Conservation (phyloP, 2,329 filamentous ascomycete species). For the Rutstroemia sp. region DNA sequence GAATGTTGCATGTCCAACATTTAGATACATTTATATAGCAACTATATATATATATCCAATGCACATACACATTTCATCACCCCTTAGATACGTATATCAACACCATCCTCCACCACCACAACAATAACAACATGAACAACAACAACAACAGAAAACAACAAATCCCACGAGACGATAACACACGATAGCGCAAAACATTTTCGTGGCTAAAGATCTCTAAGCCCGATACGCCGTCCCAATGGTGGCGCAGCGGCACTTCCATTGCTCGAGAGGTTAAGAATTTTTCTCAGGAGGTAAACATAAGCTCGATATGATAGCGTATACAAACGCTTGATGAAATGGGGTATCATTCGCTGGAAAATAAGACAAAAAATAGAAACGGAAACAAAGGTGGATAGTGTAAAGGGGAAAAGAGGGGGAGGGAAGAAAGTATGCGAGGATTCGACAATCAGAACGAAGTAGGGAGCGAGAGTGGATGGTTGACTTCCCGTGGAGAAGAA, state of each 20-base stretch:
- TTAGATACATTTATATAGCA: too few species aligned
- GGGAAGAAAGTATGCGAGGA: not conserved
- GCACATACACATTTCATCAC: not conserved
- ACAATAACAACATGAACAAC: not conserved
- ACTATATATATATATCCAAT: not conserved
- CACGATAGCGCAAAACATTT: slow-evolving; percentile 49
- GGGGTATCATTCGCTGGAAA: slow-evolving; percentile 42
- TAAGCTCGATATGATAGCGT: slow-evolving; percentile 28
- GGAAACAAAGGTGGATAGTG: slow-evolving; percentile 6
- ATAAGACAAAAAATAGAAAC: slow-evolving; percentile 4
- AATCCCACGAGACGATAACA: slow-evolving; percentile 25
- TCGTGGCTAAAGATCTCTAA: slow-evolving; percentile 33
- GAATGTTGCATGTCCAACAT: too few species aligned
- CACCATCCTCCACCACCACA: not conserved
- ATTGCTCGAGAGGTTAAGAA: slow-evolving; percentile 30
- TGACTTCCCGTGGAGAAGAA: not conserved
- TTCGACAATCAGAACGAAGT: not conserved
- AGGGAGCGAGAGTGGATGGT: not conserved
- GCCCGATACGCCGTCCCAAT: slow-evolving; percentile 41
- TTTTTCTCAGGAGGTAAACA: not conserved
- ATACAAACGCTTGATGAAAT: slow-evolving; percentile 41
- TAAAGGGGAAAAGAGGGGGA: not conserved
- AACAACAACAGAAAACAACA: slow-evolving; percentile 13
- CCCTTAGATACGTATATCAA: not conserved
- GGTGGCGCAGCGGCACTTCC: slow-evolving; percentile 42